phyloP scores from a whole-genome alignment of 129 eudicot genomes.

The Centella asiatica region DNA sequence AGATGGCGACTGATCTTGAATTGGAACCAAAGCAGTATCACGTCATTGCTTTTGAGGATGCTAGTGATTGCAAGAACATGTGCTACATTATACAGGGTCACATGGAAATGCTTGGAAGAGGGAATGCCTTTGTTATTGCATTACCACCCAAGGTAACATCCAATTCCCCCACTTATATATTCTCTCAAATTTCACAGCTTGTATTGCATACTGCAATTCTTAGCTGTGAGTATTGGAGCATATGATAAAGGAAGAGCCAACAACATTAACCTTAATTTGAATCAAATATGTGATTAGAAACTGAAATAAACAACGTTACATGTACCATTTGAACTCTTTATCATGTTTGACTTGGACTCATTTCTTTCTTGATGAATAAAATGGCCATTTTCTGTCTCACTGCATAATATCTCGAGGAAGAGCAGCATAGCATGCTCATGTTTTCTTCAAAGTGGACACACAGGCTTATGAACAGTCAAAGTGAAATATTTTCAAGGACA shows the following conservation, averaged over 20 bases:
- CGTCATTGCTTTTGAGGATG: conserved; percentile 84
- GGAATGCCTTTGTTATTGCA: conserved; percentile 83
- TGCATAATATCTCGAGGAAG: not conserved
- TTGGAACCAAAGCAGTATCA: conserved; percentile 85
- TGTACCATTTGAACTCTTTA: too few species aligned
- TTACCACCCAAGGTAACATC: conserved; percentile 63
- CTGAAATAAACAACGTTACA: not conserved
- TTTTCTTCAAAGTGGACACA: not conserved
- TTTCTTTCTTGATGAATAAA: not conserved
- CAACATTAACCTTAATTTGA: not conserved
- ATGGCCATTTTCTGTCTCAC: not conserved
- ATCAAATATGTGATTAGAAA: not conserved
- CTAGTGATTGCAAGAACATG: conserved; percentile 70
- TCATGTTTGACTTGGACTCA: not conserved
- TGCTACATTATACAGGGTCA: conserved; percentile 76
- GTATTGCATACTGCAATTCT: too few species aligned
- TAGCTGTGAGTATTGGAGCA: not conserved
- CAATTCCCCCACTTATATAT: not conserved
- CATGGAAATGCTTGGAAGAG: conserved; percentile 79
- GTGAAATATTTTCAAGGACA: not conserved
- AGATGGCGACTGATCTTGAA: conserved; percentile 92
- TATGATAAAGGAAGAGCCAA: not conserved
- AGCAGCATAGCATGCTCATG: not conserved
- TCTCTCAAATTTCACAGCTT: not conserved
- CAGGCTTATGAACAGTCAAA: not conserved